A percentile compares a stretch with the other conserved stretches of the same genome.
phyloP scores from a whole-genome alignment of 805 yeast genomes.

The Metschnikowia kunwiensis region DNA sequence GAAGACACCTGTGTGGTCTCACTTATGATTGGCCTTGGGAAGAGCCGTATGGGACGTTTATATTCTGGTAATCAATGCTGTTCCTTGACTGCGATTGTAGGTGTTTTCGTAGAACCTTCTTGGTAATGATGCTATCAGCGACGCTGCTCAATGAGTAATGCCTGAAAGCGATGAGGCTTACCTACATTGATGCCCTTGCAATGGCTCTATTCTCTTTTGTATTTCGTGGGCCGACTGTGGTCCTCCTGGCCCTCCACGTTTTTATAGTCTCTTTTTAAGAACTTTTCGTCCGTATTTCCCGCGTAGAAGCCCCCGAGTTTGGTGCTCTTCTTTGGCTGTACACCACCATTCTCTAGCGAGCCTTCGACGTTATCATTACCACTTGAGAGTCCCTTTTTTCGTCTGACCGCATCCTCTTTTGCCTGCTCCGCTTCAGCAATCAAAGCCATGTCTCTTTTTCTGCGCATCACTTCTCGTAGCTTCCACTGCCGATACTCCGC shows the following conservation, averaged over 20 bases:
- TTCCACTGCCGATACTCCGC: slow-evolving; percentile 42
- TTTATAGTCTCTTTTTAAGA: slow-evolving; percentile 28
- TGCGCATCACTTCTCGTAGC: slow-evolving; percentile 36
- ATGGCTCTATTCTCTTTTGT: slow-evolving; percentile 9
- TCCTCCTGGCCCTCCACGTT: slow-evolving; percentile 28
- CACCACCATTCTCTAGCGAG: not conserved
- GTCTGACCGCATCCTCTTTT: slow-evolving; percentile 28
- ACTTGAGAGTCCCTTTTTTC: slow-evolving; percentile 7
- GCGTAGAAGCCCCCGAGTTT: slow-evolving; percentile 24
- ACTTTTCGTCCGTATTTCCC: slow-evolving; percentile 21
- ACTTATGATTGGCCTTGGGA: too few species aligned
- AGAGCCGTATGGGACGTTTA: too few species aligned
- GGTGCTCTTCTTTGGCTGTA: slow-evolving; percentile 27
- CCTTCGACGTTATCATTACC: not conserved
- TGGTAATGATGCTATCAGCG: not conserved
- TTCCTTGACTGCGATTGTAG: not conserved
- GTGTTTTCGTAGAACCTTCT: not conserved
- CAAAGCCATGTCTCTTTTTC: slow-evolving; percentile 35
- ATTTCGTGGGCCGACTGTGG: slow-evolving; percentile 29
- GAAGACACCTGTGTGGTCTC: too few species aligned
- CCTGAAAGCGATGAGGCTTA: too few species aligned
- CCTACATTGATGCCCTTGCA: not conserved
- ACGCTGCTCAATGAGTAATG: too few species aligned
- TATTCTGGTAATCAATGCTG: slow-evolving; percentile 9
- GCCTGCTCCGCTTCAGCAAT: slow-evolving; percentile 30